These are phyloP conservation scores for Marasmius sp. DNA, from an alignment of 1,284 basidiomycete species.

Conservation along the genomic window DNA sequence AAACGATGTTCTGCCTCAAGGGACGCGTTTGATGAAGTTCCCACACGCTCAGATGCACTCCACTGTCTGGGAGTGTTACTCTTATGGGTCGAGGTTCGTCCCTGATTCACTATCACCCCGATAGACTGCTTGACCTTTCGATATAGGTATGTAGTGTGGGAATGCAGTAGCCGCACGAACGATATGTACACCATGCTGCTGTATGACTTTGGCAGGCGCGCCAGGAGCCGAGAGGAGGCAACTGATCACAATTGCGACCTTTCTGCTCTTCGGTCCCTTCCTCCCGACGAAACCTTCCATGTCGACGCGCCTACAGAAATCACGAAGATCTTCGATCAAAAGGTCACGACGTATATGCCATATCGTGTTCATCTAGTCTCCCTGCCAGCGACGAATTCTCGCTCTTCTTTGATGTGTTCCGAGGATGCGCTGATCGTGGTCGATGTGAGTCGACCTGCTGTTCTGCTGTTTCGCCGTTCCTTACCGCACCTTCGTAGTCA, in stretches of 20 bases:
- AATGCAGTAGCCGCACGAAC: constrained; percentile 5
- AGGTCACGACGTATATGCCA: constrained; percentile 45
- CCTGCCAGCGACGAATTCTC: constrained; percentile 19
- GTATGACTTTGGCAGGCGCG: constrained; percentile 54
- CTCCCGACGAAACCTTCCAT: not conserved
- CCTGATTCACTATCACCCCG: constrained; percentile 1
- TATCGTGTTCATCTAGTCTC: constrained; percentile 33
- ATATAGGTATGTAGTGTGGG: constrained; percentile 22
- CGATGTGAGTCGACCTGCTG: constrained; percentile 34
- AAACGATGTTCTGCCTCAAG: constrained; percentile 9
- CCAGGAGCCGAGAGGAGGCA: constrained; percentile 29
- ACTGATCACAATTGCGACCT: not conserved
- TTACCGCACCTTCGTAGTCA: constrained; percentile 9
- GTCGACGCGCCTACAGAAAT: not conserved
- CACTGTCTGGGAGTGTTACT: constrained; percentile 57
- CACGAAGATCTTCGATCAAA: constrained; percentile 27
- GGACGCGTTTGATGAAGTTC: constrained; percentile 38
- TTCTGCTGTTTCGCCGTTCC: constrained; percentile 7
- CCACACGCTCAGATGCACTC: constrained; percentile 31
- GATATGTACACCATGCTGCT: constrained; percentile 18
- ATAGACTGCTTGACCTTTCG: constrained; percentile 4
- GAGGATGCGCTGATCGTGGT: constrained; percentile 56
- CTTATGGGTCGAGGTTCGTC: constrained; percentile 50
- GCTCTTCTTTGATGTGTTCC: constrained; percentile 45
- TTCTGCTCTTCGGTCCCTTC: not conserved